phyloP scores from a whole-genome alignment of 2,329 filamentous ascomycete genomes.

The Fusarium sp. region DNA sequence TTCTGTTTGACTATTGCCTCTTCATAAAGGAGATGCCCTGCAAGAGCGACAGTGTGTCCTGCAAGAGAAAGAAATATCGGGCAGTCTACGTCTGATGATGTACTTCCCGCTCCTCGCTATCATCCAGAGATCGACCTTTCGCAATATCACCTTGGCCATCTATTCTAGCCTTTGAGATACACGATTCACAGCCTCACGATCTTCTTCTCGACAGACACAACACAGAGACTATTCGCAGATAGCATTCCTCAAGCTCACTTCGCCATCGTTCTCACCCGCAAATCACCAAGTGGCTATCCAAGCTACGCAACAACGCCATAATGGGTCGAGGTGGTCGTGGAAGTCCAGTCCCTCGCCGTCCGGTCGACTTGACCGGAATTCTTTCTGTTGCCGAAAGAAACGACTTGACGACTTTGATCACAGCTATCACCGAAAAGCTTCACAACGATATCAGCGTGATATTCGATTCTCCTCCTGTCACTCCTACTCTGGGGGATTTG shows the following conservation, averaged over 20 bases:
- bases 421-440: conserved; percentile 65
- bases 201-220: background rate
- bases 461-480: conserved; percentile 60
- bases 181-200: conserved; percentile 4
- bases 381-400: conserved; percentile 61
- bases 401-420: conserved; percentile 64
- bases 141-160: conserved; percentile 3
- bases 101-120: conserved; percentile 6
- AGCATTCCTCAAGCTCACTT: background rate
- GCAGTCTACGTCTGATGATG: conserved; percentile 3
- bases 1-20: conserved; percentile 11
- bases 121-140: conserved; percentile 6
- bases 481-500: conserved; percentile 47
- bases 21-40: conserved; percentile 16
- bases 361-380: conserved; percentile 63
- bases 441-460: conserved; percentile 61
- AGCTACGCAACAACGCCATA: conserved; percentile 6
- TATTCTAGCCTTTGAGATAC: background rate
- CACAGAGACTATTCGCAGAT: background rate
- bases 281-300: background rate
- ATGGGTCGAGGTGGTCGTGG: conserved; percentile 57
- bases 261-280: background rate
- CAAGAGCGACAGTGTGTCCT: conserved; percentile 1
- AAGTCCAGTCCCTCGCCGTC: conserved; percentile 53
- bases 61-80: conserved; percentile 9